These are phyloP conservation scores for Colletotrichum costaricense DNA, from an alignment of 2,329 filamentous ascomycete genomes.

Conservation along the genomic window DNA sequence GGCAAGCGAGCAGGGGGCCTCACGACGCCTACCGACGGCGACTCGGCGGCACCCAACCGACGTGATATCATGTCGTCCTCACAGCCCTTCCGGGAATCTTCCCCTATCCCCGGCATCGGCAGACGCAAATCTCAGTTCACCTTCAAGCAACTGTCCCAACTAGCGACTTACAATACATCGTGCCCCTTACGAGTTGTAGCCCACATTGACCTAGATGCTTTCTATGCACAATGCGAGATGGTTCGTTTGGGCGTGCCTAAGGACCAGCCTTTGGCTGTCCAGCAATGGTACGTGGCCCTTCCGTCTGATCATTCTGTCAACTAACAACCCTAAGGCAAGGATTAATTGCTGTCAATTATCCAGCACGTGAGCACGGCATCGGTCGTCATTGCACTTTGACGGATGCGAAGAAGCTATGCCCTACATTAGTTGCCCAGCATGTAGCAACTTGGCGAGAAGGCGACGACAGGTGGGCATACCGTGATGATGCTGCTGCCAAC, in stretches of 20 bases:
- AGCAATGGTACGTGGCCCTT: constrained; percentile 76
- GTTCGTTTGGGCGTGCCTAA: constrained; percentile 81
- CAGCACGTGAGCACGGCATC: constrained; percentile 84
- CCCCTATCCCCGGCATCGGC: constrained; percentile 18
- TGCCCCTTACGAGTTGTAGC: constrained; percentile 88
- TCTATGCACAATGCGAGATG: constrained; percentile 97
- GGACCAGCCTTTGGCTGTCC: constrained; percentile 87
- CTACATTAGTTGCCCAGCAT: constrained; percentile 86
- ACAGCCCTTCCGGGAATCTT: constrained; percentile 32
- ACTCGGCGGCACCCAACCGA: neutral
- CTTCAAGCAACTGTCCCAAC: constrained; percentile 82
- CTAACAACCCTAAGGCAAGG: constrained; percentile 72
- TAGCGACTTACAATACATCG: constrained; percentile 76
- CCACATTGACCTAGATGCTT: constrained; percentile 95
- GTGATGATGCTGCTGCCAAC: constrained; percentile 80
- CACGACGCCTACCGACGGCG: neutral
- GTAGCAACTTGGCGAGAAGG: constrained; percentile 96
- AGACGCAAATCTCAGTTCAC: constrained; percentile 76
- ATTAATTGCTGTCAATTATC: constrained; percentile 96
- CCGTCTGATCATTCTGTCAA: neutral
- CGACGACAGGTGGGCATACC: constrained; percentile 91
- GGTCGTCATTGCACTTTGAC: constrained; percentile 80
- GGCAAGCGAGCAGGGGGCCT: neutral
- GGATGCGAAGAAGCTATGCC: constrained; percentile 90
- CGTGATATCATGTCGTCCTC: constrained; percentile 33